Percentiles rank a stretch among this genome's conserved stretches.
Conservation (phyloP, 2,329 filamentous ascomycete species). For the Bipolaris bicolor region DNA sequence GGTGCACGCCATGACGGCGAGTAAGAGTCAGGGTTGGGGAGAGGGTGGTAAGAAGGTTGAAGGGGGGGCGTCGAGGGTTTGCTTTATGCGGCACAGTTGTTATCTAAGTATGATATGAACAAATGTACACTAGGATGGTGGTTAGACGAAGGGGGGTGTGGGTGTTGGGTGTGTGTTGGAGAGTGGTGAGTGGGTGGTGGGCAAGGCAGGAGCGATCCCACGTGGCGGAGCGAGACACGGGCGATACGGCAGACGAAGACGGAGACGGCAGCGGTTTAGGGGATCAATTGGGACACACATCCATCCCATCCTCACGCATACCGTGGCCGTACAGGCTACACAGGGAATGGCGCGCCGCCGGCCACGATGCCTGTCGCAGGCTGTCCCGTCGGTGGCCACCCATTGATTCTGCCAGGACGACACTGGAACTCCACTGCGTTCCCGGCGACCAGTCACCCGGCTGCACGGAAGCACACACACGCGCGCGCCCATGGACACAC, state of each 20-base stretch:
- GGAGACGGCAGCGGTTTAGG: background rate
- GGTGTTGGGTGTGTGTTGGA: background rate
- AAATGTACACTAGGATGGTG: background rate
- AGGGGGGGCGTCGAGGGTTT: background rate
- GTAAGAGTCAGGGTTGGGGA: background rate
- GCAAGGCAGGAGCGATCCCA: conserved; percentile 12
- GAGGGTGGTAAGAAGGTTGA: background rate
- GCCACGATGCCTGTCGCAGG: background rate
- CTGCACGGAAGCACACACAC: conserved; percentile 15
- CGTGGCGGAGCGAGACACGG: conserved; percentile 11
- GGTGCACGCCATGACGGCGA: background rate
- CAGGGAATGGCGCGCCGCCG: background rate
- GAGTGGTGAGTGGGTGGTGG: background rate
- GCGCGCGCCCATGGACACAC: background rate
- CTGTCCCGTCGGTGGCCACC: background rate
- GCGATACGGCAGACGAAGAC: background rate
- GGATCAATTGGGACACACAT: background rate
- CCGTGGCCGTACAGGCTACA: background rate
- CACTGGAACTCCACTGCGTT: conserved; percentile 17
- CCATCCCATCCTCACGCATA: background rate
- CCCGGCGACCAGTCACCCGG: conserved; percentile 44
- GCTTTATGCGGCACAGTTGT: background rate
- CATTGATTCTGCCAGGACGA: background rate
- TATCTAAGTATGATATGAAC: no score
- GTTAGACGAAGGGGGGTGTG: background rate